These are phyloP conservation scores for Elsinoe necatrix DNA, from an alignment of 2,329 filamentous ascomycete genomes.

Conservation along the genomic window DNA sequence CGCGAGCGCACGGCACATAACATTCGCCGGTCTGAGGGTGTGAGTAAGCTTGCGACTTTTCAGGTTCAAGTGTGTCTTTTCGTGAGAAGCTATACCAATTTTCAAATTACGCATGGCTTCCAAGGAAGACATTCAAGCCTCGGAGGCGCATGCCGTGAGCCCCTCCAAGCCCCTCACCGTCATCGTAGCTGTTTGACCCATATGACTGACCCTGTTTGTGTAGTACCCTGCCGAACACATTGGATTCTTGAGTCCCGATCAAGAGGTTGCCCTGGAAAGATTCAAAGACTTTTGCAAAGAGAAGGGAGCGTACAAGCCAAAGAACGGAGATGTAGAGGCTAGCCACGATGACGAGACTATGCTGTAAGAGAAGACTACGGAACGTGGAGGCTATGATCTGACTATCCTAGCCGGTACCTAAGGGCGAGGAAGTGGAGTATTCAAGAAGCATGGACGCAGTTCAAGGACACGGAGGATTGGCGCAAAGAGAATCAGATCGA, in stretches of 20 bases:
- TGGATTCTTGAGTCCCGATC: conserved; percentile 61
- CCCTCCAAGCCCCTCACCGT: conserved; percentile 7
- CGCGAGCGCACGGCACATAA: neutral
- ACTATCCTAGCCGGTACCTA: conserved; percentile 60
- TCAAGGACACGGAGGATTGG: conserved; percentile 84
- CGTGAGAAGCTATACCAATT: neutral
- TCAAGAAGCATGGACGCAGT: conserved; percentile 70
- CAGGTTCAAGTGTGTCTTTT: neutral
- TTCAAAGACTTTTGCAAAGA: conserved; percentile 65
- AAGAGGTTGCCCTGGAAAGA: conserved; percentile 56
- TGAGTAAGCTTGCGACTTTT: neutral
- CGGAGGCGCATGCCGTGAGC: neutral
- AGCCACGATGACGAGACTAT: conserved; percentile 68
- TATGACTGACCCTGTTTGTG: neutral
- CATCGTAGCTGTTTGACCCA: neutral
- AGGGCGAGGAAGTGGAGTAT: conserved; percentile 75
- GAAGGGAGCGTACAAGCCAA: conserved; percentile 54
- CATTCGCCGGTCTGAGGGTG: neutral
- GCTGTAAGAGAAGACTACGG: conserved; percentile 45
- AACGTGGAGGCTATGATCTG: conserved; percentile 12
- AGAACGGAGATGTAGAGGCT: conserved; percentile 30
- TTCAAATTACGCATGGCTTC: neutral
- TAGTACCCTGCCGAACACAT: conserved; percentile 70
- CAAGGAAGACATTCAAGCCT: conserved; percentile 3
- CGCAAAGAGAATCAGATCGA: conserved; percentile 70